These are phyloP conservation scores for Candida ortonii DNA, from an alignment of 805 yeast species.

Conservation along the genomic window DNA sequence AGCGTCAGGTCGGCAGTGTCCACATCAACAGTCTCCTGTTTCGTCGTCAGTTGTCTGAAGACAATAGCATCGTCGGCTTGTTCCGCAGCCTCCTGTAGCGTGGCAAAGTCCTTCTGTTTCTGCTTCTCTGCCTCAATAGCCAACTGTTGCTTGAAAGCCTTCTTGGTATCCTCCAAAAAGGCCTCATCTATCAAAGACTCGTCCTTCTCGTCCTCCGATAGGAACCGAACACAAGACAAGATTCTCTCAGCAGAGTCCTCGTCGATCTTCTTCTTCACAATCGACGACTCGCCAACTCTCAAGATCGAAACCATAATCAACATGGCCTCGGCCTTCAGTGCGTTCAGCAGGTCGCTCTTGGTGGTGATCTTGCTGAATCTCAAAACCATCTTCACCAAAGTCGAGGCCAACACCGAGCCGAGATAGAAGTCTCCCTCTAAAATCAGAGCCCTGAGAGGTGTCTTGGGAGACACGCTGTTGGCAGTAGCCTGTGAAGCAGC, in stretches of 20 bases:
- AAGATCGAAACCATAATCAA: conserved; percentile 87
- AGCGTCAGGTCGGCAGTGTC: conserved; percentile 58
- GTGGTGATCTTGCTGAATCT: conserved; percentile 61
- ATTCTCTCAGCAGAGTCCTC: conserved; percentile 97
- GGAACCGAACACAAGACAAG: conserved; percentile 76
- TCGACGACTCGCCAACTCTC: conserved; percentile 76
- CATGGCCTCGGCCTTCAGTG: conserved; percentile 91
- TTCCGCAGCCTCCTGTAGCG: conserved; percentile 60
- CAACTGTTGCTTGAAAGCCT: conserved; percentile 75
- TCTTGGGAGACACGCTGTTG: conserved; percentile 33
- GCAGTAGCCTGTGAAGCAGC: conserved; percentile 34
- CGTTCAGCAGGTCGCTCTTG: conserved; percentile 59
- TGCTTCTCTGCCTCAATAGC: conserved; percentile 56
- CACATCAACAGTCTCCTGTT: conserved; percentile 40
- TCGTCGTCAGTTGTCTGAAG: conserved; percentile 73
- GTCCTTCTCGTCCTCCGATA: conserved; percentile 61
- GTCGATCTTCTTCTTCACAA: conserved; percentile 74
- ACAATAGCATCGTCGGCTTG: conserved; percentile 74
- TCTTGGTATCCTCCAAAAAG: conserved; percentile 83
- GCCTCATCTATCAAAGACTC: conserved; percentile 54
- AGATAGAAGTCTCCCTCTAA: conserved; percentile 88
- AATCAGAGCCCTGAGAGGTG: conserved; percentile 78
- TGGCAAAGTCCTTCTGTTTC: conserved; percentile 53
- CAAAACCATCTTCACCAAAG: conserved; percentile 83
- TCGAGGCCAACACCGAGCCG: conserved; percentile 81